Evolutionary conservation across 768 basidiomycete genomes (phyloP).

Genomic region (Leucocoprinus birnbaumii): DNA sequence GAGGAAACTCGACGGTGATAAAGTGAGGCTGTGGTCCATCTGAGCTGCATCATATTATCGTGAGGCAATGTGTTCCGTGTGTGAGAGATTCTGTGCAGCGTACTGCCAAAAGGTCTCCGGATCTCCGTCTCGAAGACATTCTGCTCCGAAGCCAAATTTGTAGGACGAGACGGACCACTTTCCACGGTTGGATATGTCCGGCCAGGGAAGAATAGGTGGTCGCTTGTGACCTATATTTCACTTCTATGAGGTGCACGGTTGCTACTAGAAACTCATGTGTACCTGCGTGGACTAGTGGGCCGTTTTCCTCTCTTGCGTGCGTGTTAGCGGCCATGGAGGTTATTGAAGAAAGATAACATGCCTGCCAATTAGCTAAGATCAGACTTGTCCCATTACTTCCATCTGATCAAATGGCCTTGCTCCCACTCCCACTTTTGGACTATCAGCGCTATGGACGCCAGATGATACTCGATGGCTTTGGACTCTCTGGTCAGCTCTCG

Average conservation of each 20-base stretch:
- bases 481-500: constrained; percentile 62
- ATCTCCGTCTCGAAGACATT: constrained; percentile 85
- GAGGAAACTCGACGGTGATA: constrained; percentile 90
- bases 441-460: constrained; percentile 93
- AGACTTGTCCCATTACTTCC: neutral
- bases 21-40: constrained; percentile 98
- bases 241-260: too few species aligned
- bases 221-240: constrained; percentile 24
- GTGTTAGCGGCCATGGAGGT: constrained; percentile 4
- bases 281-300: constrained; percentile 36
- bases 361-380: constrained; percentile 7
- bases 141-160: constrained; percentile 95
- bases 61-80: neutral
- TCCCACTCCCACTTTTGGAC: constrained; percentile 51
- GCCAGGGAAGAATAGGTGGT: constrained; percentile 61
- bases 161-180: constrained; percentile 96
- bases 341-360: neutral
- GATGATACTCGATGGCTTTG: constrained; percentile 91
- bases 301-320: constrained; percentile 23
- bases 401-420: neutral
- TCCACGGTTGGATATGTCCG: constrained; percentile 84
- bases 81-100: constrained; percentile 28
- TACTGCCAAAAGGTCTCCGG: constrained; percentile 98
- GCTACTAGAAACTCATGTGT: constrained; percentile 2
- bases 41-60: constrained; percentile 42